phyloP scores from a whole-genome alignment of 225 moss, liverwort and hornwort genomes.

The Physcomitrellopsis africana region DNA sequence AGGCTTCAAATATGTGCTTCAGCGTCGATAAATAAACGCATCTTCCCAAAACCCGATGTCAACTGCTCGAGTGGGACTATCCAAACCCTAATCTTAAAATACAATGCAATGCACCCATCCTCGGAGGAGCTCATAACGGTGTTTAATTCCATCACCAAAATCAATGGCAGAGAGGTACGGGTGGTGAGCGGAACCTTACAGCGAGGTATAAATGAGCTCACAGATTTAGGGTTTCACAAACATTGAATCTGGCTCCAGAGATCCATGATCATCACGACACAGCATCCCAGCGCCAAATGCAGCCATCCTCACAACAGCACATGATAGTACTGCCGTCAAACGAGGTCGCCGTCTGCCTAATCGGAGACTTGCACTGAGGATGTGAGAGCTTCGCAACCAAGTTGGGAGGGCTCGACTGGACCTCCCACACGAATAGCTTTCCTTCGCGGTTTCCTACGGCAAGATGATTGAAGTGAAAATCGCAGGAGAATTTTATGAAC shows the following conservation, averaged over 20 bases:
- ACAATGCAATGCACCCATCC: neutral
- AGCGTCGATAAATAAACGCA: neutral
- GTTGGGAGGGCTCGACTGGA: constrained; percentile 86
- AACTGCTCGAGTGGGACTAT: neutral
- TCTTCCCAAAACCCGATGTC: neutral
- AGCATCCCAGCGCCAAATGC: constrained; percentile 62
- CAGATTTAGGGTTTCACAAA: neutral
- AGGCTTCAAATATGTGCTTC: constrained; percentile 14
- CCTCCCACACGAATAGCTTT: constrained; percentile 89
- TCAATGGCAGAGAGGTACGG: constrained; percentile 10
- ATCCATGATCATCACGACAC: constrained; percentile 26
- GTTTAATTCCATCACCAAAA: neutral
- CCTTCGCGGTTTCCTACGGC: constrained; percentile 95
- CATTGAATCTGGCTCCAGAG: neutral
- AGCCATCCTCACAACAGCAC: constrained; percentile 69
- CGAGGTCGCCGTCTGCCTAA: constrained; percentile 95
- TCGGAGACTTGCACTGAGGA: constrained; percentile 86
- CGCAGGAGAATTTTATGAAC: constrained; percentile 99
- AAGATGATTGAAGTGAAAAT: constrained; percentile 85
- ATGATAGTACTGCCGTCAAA: constrained; percentile 72
- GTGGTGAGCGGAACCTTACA: constrained; percentile 1
- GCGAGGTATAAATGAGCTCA: neutral
- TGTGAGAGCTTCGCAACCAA: constrained; percentile 78
- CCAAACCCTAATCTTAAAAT: constrained; percentile 19
- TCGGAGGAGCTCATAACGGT: neutral